Base-by-base conservation (phyloP, 495 filamentous ascomycete genomes). In the Penicillium roqueforti region DNA sequence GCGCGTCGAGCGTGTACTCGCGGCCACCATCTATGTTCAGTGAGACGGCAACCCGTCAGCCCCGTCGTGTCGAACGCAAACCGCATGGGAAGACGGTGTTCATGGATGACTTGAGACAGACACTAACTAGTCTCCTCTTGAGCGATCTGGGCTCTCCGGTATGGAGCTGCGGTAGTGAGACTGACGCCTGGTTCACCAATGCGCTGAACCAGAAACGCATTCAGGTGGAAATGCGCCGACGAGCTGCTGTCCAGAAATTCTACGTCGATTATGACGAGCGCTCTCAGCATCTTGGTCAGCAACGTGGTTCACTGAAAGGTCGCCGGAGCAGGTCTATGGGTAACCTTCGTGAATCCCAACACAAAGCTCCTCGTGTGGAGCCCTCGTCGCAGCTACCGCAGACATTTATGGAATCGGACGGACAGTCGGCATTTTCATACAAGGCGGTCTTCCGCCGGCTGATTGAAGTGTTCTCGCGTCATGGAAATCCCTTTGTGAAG, bases 81-180 rank as follows among this genome's bases (percentile, higher is more conserved):
- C 52, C 61, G 0, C 73, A 80, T 28, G 76, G 77, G n/a, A 85
- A 84, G 65, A 64, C 70, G 4, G 70, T 80, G 20, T 96, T 96
- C 73, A 76, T 95, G 36, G 73, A 81, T 2, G 86, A 89, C 14
- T 73, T 96, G 29, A 85, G 85, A 61, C 88, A 90, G 62, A 87
- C 83, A 1, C 71, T 97, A 48, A 90, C 86, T 13, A 91, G 90
- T 58, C 74, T 98, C 26, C 77, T 98, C 8, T 73, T 97, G 29
- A 97, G 92, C 55, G 93, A 98, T 69, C 77, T 98, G 14, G 89
- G 91, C 8, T 88, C 85, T 40, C 81, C 87, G 8, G 86, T 96
- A 13, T 96, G 92, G 71, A 82, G 85, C 29, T 83, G 85, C 55
- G 78, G 93, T 13, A 92, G 89, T 57, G 93, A 98, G 73, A 98